A percentile compares a stretch with the other conserved stretches of the same genome.
Conservation (phyloP, 768 basidiomycete species). For the Termitomyces sp. region DNA sequence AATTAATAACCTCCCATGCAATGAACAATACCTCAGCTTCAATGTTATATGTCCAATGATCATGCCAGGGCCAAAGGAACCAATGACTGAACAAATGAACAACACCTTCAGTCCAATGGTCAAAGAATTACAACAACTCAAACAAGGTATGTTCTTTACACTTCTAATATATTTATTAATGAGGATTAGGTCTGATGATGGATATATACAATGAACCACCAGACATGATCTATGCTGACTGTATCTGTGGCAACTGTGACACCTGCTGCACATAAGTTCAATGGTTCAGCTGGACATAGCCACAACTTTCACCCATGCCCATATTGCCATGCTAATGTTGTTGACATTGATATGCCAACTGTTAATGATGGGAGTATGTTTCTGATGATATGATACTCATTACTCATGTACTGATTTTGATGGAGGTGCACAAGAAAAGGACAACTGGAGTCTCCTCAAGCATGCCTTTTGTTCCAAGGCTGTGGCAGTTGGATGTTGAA, state of each 20-base stretch:
- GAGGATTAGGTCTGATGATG: constrained; percentile 23
- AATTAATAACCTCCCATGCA: too few species aligned
- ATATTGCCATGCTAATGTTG: constrained; percentile 19
- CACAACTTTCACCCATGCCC: constrained; percentile 25
- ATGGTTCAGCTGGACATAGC: constrained; percentile 23
- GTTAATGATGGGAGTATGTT: constrained; percentile 10
- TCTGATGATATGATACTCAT: too few species aligned
- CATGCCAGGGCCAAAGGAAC: constrained; percentile 26
- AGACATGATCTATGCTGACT: constrained; percentile 21
- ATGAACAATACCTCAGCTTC: too few species aligned
- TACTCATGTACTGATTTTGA: too few species aligned
- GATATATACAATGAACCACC: constrained; percentile 19
- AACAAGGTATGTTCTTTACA: constrained; percentile 21
- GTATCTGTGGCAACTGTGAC: constrained; percentile 25
- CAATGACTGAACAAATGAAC: constrained; percentile 23
- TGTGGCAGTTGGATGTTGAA: constrained; percentile 5
- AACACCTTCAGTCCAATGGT: constrained; percentile 19
- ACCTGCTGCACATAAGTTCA: constrained; percentile 23
- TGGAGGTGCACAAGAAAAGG: constrained; percentile 5
- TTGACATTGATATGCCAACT: constrained; percentile 19
- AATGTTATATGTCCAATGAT: too few species aligned
- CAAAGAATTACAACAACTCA: constrained; percentile 18
- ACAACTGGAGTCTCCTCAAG: constrained; percentile 16
- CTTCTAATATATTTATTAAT: background rate
- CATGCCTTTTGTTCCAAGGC: constrained; percentile 11